These are phyloP conservation scores for Pulveroboletus sp. DNA, from an alignment of 768 basidiomycete genomes.

Conservation along the genomic window DNA sequence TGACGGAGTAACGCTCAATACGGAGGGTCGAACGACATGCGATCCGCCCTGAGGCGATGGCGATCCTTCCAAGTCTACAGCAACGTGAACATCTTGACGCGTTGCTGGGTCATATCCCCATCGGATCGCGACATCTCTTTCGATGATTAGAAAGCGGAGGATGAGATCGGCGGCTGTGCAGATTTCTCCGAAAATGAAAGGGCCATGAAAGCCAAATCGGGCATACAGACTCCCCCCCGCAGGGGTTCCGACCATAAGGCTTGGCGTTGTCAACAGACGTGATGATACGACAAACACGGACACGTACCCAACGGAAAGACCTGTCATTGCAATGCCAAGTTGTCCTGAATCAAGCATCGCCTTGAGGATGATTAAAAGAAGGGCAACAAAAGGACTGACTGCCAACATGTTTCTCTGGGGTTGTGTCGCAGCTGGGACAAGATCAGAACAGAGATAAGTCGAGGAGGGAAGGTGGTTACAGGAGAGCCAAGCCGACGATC, in stretches of 20 bases:
- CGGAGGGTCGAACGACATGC: neutral
- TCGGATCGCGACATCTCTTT: slow-evolving; percentile 46
- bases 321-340: slow-evolving; percentile 57
- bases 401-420: slow-evolving; percentile 45
- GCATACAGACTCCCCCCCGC: slow-evolving; percentile 52
- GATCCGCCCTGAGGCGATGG: neutral
- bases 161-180: slow-evolving; percentile 47
- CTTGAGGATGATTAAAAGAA: neutral
- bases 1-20: neutral
- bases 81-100: slow-evolving; percentile 5
- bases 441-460: slow-evolving; percentile 7
- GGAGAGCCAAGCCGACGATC: slow-evolving; percentile 57
- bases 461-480: slow-evolving; percentile 35
- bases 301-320: slow-evolving; percentile 50
- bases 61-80: slow-evolving; percentile 6
- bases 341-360: slow-evolving; percentile 40
- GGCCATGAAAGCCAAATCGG: slow-evolving; percentile 56
- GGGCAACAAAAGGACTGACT: slow-evolving; percentile 34
- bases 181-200: slow-evolving; percentile 51
- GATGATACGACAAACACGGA: neutral
- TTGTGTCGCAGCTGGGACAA: slow-evolving; percentile 48
- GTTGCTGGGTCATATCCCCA: slow-evolving; percentile 46
- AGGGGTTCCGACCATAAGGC: slow-evolving; percentile 54
- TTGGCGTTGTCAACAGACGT: slow-evolving; percentile 17
- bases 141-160: slow-evolving; percentile 53